Conservation (phyloP, 2,329 filamentous ascomycete genomes). For the Pyricularia sp. region DNA sequence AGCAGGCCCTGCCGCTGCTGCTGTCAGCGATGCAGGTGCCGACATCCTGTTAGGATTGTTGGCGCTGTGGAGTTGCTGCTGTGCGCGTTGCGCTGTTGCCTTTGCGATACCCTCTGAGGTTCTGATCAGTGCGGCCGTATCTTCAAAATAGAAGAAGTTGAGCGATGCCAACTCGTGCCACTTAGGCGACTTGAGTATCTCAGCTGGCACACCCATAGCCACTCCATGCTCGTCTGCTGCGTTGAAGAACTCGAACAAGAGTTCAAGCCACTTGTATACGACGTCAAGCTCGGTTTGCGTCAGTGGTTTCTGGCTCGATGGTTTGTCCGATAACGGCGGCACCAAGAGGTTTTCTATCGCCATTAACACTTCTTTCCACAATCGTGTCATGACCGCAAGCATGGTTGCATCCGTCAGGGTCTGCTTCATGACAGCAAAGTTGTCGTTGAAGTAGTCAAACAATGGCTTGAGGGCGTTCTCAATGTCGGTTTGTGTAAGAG, state of each 20-base stretch:
- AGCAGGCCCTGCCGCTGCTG: constrained; percentile 28
- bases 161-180: constrained; percentile 94
- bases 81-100: constrained; percentile 62
- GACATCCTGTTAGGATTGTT: constrained; percentile 48
- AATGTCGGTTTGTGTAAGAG: constrained; percentile 58
- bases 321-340: constrained; percentile 89
- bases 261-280: constrained; percentile 85
- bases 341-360: constrained; percentile 85
- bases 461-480: constrained; percentile 72
- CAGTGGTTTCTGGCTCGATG: constrained; percentile 70
- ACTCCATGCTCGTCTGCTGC: constrained; percentile 74
- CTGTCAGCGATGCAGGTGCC: constrained; percentile 43
- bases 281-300: constrained; percentile 83
- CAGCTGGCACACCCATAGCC: constrained; percentile 75
- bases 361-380: constrained; percentile 95
- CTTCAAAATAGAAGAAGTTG: constrained; percentile 97
- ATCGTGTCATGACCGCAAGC: constrained; percentile 92
- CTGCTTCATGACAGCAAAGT: constrained; percentile 98
- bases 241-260: constrained; percentile 90
- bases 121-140: constrained; percentile 78
- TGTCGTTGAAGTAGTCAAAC: constrained; percentile 93
- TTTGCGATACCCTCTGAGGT: constrained; percentile 95
- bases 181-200: constrained; percentile 91
- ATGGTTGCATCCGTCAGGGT: constrained; percentile 92
- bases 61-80: constrained; percentile 49